Percentiles rank a stretch among this genome's conserved stretches.
phyloP scores from a whole-genome alignment of 2,329 filamentous ascomycete genomes.

The Thielaviopsis populi region DNA sequence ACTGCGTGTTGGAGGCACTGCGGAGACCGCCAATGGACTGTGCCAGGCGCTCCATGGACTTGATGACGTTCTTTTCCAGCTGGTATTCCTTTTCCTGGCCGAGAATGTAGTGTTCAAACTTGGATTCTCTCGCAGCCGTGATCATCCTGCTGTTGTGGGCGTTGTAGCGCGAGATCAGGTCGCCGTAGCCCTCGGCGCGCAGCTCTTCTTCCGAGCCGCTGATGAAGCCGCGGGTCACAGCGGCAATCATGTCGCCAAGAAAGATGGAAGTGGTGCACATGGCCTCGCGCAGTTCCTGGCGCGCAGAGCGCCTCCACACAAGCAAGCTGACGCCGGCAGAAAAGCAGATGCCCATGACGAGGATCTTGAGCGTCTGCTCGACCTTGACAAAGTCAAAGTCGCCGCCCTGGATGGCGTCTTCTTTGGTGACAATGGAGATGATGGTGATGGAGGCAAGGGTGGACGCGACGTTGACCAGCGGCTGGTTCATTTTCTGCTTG shows the following conservation, averaged over 20 bases:
- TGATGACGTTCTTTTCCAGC: constrained; percentile 64
- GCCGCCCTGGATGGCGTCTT: constrained; percentile 70
- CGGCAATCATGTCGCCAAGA: constrained; percentile 64
- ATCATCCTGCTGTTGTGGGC: constrained; percentile 41
- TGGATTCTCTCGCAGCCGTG: constrained; percentile 68
- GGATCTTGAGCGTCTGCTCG: constrained; percentile 66
- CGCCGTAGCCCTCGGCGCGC: constrained; percentile 44
- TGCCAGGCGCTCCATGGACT: constrained; percentile 69
- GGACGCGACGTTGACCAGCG: constrained; percentile 69
- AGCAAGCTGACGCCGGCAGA: constrained; percentile 62
- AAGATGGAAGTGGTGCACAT: constrained; percentile 51
- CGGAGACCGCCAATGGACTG: constrained; percentile 82
- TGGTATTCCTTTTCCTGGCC: constrained; percentile 67
- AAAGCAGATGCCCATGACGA: constrained; percentile 59
- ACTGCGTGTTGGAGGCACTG: constrained; percentile 80
- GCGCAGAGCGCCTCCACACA: constrained; percentile 64
- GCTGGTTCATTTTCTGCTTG: constrained; percentile 64
- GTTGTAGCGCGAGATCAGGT: constrained; percentile 15
- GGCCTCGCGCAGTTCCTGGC: constrained; percentile 55
- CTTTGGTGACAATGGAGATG: constrained; percentile 81
- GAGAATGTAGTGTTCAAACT: constrained; percentile 71
- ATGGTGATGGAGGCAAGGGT: constrained; percentile 78
- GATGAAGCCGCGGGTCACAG: constrained; percentile 71
- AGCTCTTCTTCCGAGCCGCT: constrained; percentile 70
- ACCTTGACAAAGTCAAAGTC: constrained; percentile 73